These are phyloP conservation scores for Saturnispora zaruensis DNA, from an alignment of 805 yeast genomes.

Conservation along the genomic window DNA sequence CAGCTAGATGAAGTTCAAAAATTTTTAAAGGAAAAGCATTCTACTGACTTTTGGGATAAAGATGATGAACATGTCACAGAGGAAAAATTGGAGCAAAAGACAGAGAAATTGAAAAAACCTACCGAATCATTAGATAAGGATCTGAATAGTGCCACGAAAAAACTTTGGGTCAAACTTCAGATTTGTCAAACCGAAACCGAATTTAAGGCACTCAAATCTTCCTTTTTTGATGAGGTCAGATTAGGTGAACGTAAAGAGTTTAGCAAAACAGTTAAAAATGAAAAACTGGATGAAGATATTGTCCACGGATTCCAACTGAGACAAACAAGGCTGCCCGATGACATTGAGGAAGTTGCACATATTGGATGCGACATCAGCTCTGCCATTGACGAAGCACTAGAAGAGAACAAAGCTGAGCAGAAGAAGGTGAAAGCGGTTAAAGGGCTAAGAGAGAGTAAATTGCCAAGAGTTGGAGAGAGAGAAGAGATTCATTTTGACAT, in stretches of 20 bases:
- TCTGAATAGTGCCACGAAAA: constrained; percentile 17
- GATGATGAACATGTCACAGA: neutral
- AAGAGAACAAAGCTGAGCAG: neutral
- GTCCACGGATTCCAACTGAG: constrained; percentile 15
- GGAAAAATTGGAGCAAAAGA: neutral
- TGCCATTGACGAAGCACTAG: constrained; percentile 10
- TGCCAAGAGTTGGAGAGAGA: neutral
- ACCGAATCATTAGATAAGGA: constrained; percentile 23
- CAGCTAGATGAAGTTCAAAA: constrained; percentile 29
- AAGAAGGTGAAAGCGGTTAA: neutral
- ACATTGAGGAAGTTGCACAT: constrained; percentile 15
- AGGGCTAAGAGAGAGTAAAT: neutral
- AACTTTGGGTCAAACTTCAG: constrained; percentile 25
- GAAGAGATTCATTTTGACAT: neutral
- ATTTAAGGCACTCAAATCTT: constrained; percentile 22
- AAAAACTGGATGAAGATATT: constrained; percentile 16
- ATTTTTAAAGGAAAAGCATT: constrained; percentile 15
- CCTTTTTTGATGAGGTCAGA: constrained; percentile 16
- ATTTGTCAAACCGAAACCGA: constrained; percentile 23
- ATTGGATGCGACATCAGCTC: constrained; percentile 1
- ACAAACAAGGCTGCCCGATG: constrained; percentile 12
- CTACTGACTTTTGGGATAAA: neutral
- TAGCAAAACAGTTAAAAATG: constrained; percentile 11
- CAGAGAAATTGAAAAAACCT: constrained; percentile 15
- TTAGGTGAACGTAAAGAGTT: constrained; percentile 13